Evolutionary conservation across 306 rosid species (phyloP).

Genomic region (Sphenostylis stenocarpa): DNA sequence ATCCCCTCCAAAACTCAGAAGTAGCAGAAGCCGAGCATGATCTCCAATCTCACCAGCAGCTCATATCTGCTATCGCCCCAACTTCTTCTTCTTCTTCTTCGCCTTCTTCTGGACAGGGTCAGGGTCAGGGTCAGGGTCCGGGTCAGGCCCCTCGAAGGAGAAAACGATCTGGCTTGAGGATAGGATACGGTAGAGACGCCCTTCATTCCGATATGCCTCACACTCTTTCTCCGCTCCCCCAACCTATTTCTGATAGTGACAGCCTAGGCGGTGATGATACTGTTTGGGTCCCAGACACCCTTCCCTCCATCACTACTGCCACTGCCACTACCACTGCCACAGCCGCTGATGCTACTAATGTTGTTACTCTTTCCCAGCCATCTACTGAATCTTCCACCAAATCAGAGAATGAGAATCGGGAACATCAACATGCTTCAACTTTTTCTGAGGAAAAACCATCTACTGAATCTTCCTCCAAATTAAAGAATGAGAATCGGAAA

Average conservation of each 20-base stretch:
- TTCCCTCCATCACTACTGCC: background rate
- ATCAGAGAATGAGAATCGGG: background rate
- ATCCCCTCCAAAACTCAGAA: conserved; percentile 38
- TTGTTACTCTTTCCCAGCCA: conserved; percentile 7
- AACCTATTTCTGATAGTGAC: background rate
- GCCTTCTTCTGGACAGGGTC: no score
- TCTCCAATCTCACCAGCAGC: conserved; percentile 20
- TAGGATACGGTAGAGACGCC: conserved; percentile 67
- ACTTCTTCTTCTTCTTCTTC: background rate
- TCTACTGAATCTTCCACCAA: conserved; percentile 22
- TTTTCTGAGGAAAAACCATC: conserved; percentile 22
- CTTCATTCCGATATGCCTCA: conserved; percentile 21
- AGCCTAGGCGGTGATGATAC: background rate
- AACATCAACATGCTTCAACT: background rate
- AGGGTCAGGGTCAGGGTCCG: conserved; percentile 29
- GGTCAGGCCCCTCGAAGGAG: conserved; percentile 45
- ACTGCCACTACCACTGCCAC: background rate
- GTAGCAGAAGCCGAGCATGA: conserved; percentile 3
- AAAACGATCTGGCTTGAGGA: conserved; percentile 64
- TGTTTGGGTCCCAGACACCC: background rate
- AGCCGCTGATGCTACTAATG: background rate
- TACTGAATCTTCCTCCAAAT: conserved; percentile 21
- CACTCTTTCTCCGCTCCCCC: background rate
- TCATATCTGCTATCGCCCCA: background rate
- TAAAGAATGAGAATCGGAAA: background rate